Percentiles rank a stretch among this genome's conserved stretches.
Evolutionary conservation across 768 basidiomycete species (phyloP).

Genomic region (Sarcodon aspratus): DNA sequence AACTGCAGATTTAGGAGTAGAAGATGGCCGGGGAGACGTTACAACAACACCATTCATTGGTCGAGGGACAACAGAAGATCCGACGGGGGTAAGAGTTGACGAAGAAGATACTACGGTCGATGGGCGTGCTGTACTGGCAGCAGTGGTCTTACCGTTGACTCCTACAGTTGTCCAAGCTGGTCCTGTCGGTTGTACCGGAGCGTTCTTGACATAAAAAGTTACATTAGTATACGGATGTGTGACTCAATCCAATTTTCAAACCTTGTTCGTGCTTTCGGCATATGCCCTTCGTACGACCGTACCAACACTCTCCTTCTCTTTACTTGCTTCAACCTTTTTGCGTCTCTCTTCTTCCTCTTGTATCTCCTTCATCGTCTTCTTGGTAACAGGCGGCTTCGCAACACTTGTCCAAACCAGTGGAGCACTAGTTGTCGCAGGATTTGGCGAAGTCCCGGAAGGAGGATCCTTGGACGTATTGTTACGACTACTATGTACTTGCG

Average conservation of each 20-base stretch:
- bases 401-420: conserved; percentile 62
- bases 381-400: conserved; percentile 39
- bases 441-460: conserved; percentile 18
- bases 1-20: conserved; percentile 15
- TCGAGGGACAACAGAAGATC: conserved; percentile 21
- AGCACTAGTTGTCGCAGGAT: conserved; percentile 13
- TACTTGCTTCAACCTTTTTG: conserved; percentile 48
- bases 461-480: conserved; percentile 31
- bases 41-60: conserved; percentile 19
- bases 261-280: conserved; percentile 73
- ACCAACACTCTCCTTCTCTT: conserved; percentile 44
- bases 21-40: conserved; percentile 23
- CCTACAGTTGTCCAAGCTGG: conserved; percentile 86
- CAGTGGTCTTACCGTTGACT: conserved; percentile 48
- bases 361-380: conserved; percentile 98
- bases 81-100: conserved; percentile 16
- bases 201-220: background rate
- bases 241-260: conserved; percentile 13
- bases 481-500: conserved; percentile 54
- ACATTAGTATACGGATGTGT: background rate
- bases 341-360: conserved; percentile 92
- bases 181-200: conserved; percentile 20
- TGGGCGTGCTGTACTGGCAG: conserved; percentile 18
- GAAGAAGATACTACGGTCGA: conserved; percentile 13
- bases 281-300: conserved; percentile 58